These are phyloP conservation scores for Globisporangium nunn DNA, from an alignment of 352 stramenopile species.

Conservation along the genomic window DNA sequence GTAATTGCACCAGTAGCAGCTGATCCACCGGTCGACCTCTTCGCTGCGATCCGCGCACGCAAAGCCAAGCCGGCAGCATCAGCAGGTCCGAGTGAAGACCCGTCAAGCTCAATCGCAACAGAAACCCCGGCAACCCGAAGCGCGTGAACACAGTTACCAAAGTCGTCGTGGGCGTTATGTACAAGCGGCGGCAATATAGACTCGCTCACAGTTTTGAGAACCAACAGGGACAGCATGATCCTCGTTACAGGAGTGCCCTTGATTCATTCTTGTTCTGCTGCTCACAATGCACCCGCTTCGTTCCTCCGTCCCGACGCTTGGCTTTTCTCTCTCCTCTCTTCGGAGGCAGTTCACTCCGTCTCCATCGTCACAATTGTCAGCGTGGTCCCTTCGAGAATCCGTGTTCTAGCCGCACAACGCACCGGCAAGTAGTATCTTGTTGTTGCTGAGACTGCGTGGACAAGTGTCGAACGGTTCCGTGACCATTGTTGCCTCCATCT, in stretches of 20 bases:
- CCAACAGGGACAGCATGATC: not conserved
- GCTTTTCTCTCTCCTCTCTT: too few species aligned
- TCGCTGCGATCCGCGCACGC: conserved; percentile 59
- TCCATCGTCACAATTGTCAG: not conserved
- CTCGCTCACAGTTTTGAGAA: not conserved
- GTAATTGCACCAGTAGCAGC: conserved; percentile 1
- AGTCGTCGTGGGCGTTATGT: too few species aligned
- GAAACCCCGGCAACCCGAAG: not conserved
- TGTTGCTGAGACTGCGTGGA: too few species aligned
- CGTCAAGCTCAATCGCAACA: not conserved
- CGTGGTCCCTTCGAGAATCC: not conserved
- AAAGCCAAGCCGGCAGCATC: conserved; percentile 12
- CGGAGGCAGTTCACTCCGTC: not conserved
- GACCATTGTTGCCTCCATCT: too few species aligned
- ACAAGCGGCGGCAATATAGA: too few species aligned
- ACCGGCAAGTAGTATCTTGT: too few species aligned
- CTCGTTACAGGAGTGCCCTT: not conserved
- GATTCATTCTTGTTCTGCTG: too few species aligned
- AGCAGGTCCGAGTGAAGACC: not conserved
- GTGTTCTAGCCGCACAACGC: not conserved
- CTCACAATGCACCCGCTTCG: too few species aligned
- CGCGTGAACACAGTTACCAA: not conserved
- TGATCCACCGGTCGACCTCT: conserved; percentile 30
- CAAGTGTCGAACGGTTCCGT: too few species aligned
- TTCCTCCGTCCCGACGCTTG: too few species aligned